Percentiles rank a stretch among this genome's conserved stretches.
phyloP scores from a whole-genome alignment of 1,284 basidiomycete genomes.

The Trichosporon sp. region DNA sequence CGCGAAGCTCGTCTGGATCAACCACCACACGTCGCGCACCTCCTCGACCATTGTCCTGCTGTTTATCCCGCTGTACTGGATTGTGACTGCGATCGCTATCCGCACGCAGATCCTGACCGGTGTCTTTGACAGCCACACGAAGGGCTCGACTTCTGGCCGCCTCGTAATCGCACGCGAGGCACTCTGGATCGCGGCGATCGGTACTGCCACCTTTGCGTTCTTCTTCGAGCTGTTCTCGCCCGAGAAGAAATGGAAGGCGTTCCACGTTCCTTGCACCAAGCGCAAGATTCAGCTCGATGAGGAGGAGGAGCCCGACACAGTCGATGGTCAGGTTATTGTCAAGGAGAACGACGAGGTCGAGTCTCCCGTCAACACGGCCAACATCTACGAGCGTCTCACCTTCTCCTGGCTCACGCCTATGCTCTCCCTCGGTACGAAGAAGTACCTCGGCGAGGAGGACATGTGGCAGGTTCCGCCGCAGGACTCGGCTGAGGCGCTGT shows the following conservation, averaged over 20 bases:
- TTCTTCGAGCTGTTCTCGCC: constrained; percentile 72
- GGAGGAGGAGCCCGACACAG: constrained; percentile 49
- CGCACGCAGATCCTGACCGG: constrained; percentile 62
- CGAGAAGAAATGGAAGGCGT: constrained; percentile 58
- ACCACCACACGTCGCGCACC: constrained; percentile 74
- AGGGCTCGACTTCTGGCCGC: constrained; percentile 37
- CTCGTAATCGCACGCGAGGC: constrained; percentile 44
- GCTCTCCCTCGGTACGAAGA: constrained; percentile 48
- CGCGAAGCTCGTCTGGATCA: constrained; percentile 58
- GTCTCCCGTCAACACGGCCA: constrained; percentile 76
- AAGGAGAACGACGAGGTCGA: constrained; percentile 63
- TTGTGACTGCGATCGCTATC: constrained; percentile 64
- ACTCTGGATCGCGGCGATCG: constrained; percentile 58
- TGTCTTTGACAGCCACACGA: constrained; percentile 35
- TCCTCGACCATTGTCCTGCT: constrained; percentile 77
- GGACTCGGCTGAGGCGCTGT: constrained; percentile 75
- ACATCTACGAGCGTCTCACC: constrained; percentile 65
- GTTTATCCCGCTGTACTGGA: constrained; percentile 76
- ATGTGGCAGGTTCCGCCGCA: constrained; percentile 67
- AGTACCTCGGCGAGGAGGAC: constrained; percentile 74
- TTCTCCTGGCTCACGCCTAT: constrained; percentile 54
- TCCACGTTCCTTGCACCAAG: constrained; percentile 28
- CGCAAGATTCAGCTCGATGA: constrained; percentile 50
- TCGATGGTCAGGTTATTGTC: constrained; percentile 34
- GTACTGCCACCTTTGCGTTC: constrained; percentile 65